Percentiles rank a stretch among this genome's conserved stretches.
Evolutionary conservation across 441 rosid species (phyloP).

Genomic region (Gossypium schwendimanii): DNA sequence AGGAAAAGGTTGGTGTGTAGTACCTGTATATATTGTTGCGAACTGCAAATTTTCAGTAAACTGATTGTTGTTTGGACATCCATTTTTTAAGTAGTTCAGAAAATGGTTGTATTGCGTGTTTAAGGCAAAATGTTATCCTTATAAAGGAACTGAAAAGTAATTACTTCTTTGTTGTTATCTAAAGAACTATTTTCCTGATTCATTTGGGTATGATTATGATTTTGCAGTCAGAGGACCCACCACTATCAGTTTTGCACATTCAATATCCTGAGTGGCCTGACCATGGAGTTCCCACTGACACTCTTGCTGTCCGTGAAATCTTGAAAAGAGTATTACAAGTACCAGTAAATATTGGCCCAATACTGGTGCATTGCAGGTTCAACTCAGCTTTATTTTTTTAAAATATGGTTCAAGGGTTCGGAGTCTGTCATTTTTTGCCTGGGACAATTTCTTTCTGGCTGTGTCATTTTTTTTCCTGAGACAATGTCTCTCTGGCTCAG

Average conservation of each 20-base stretch:
- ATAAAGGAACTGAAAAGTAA: neutral
- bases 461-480: constrained; percentile 21
- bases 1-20: neutral
- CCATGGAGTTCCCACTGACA: constrained; percentile 84
- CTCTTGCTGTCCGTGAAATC: constrained; percentile 70
- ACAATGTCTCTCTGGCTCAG: constrained; percentile 33
- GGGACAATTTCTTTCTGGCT: constrained; percentile 16
- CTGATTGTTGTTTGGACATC: neutral
- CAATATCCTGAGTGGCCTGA: constrained; percentile 95
- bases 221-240: constrained; percentile 52
- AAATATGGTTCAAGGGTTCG: constrained; percentile 2
- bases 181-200: neutral
- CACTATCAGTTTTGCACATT: constrained; percentile 65
- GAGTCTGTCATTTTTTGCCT: neutral
- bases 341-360: constrained; percentile 64
- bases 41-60: neutral
- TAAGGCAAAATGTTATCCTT: neutral
- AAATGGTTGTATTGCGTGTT: neutral
- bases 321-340: constrained; percentile 49
- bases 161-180: neutral
- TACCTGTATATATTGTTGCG: neutral
- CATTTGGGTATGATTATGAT: neutral
- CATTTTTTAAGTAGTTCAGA: neutral
- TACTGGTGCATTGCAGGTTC: constrained; percentile 96
- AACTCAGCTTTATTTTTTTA: constrained; percentile 10